Percentiles rank a stretch among this genome's conserved stretches.
phyloP scores from a whole-genome alignment of 2,329 filamentous ascomycete species.

The Xylariaceae sp. region DNA sequence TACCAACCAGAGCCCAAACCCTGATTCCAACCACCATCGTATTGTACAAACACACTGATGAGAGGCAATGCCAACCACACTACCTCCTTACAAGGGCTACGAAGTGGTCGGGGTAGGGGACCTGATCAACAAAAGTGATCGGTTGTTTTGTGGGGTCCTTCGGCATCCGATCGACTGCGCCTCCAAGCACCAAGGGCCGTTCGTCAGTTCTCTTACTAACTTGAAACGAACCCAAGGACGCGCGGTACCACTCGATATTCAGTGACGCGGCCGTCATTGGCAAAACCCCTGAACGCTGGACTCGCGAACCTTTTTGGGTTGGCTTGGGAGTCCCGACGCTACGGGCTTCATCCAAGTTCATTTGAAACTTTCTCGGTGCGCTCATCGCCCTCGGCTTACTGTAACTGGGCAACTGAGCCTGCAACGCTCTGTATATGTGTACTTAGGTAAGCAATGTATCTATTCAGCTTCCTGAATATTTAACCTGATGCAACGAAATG shows the following conservation, averaged over 20 bases:
- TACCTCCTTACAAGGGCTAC: background rate
- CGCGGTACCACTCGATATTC: conserved; percentile 15
- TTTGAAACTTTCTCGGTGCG: background rate
- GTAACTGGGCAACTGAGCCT: background rate
- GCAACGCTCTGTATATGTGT: too few species aligned
- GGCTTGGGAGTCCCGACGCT: background rate
- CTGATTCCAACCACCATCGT: background rate
- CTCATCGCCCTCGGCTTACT: background rate
- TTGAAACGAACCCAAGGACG: conserved; percentile 24
- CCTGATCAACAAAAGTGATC: background rate
- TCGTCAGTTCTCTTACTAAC: conserved; percentile 22
- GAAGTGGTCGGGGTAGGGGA: background rate
- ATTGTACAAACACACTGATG: too few species aligned
- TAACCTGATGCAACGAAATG: too few species aligned
- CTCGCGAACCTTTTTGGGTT: background rate
- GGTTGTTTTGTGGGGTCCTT: conserved; percentile 13
- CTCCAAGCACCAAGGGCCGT: conserved; percentile 18
- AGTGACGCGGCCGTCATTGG: conserved; percentile 1
- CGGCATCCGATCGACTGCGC: conserved; percentile 23
- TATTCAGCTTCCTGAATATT: too few species aligned
- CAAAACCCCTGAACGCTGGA: background rate
- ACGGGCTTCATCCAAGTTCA: background rate
- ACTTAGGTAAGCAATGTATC: background rate
- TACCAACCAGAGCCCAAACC: background rate
- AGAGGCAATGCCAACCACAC: background rate